Evolutionary conservation across 2,329 filamentous ascomycete genomes (phyloP), one percentile per base, ranked within the genome.

Genomic region (Bisporella sp.): DNA sequence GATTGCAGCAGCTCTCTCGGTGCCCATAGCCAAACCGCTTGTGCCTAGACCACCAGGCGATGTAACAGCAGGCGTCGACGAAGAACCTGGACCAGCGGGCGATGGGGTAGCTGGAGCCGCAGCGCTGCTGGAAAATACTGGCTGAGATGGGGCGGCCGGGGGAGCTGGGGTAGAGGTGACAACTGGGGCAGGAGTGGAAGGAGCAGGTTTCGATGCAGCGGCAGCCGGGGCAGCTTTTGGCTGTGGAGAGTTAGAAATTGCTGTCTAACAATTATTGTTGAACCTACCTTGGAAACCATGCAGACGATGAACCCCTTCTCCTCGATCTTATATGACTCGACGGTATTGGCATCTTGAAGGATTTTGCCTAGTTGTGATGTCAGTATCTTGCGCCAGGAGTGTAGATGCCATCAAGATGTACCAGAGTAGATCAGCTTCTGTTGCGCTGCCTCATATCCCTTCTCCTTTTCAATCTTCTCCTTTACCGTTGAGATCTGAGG

Each of bases 251-350:
- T 67, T 55, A 67, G 55, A 56, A 44, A 58, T 48, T 35, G 3
- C 21, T 21, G 21, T 21, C 21, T 21, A 21, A 21, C 21, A 21
- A 21, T 21, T 21, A 47, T 6, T 30, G n/a, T 40, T 12, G 32
- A 32, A 13, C 70, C 56, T 74, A 95, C 91, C 87, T 97, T 97
- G 68, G 89, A 89, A 63, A 95, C 85, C 84, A 99, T 96, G 75
- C 93, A 99, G 54, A 99, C 93, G 64, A 99, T 90, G 69, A 97
- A 99, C 37, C 93, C 93, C 78, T 97, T 99, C 79, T 97, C 93
- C 72, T 99, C 92, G 57, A 99, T 97, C 73, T 89, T 96, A 76
- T 97, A 97, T 40, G 88, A 91, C 70, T 90, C 89, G 62, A 99
- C 87, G 2, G 91, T 96, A 67, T 96, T 93, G 55, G 90, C 89